Conservation (phyloP, 371 early-diverging fungal species). For the Mucor lusitanicus region DNA sequence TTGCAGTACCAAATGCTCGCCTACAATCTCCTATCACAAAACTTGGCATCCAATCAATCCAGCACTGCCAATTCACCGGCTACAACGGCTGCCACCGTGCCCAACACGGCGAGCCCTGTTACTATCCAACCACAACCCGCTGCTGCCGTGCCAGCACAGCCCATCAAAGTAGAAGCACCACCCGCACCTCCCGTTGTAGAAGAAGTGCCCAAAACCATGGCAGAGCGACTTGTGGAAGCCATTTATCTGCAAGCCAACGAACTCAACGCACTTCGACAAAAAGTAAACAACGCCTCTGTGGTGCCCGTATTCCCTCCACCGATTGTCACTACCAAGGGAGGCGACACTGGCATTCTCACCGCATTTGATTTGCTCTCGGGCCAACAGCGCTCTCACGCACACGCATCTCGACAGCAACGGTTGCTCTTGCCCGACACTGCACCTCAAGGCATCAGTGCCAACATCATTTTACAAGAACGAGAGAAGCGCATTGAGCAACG, state of each 20-base stretch:
- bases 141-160: background rate
- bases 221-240: slow-evolving; percentile 42
- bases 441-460: slow-evolving; percentile 79
- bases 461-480: slow-evolving; percentile 43
- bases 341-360: background rate
- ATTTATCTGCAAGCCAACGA: slow-evolving; percentile 41
- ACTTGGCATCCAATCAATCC: slow-evolving; percentile 10
- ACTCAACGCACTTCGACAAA: slow-evolving; percentile 19
- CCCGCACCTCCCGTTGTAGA: background rate
- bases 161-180: background rate
- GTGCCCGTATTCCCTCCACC: background rate
- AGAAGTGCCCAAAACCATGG: slow-evolving; percentile 35
- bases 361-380: slow-evolving; percentile 31
- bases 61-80: background rate
- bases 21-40: slow-evolving; percentile 25
- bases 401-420: slow-evolving; percentile 71
- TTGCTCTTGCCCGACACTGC: slow-evolving; percentile 73
- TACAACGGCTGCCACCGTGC: background rate
- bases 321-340: background rate
- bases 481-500: slow-evolving; percentile 35
- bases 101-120: background rate
- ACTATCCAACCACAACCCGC: background rate
- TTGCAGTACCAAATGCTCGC: slow-evolving; percentile 36
- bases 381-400: slow-evolving; percentile 54
- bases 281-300: background rate